Evolutionary conservation across 768 basidiomycete species (phyloP).

Genomic region (Mycena vulgaris): DNA sequence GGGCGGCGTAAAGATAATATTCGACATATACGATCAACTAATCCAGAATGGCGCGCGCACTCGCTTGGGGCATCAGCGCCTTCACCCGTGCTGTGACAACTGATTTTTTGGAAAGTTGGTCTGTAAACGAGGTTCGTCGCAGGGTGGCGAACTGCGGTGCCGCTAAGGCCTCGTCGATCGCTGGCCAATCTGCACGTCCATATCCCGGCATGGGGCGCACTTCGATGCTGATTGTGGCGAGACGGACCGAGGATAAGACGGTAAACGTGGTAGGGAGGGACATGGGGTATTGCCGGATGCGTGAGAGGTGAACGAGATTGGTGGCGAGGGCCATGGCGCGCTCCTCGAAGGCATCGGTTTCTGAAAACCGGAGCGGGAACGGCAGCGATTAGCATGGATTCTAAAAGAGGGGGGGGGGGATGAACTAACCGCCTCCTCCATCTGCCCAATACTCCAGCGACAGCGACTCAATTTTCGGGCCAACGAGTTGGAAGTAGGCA

Average conservation of each 20-base stretch:
- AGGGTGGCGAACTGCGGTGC: neutral
- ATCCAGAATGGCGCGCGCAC: neutral
- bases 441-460: neutral
- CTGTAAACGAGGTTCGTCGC: neutral
- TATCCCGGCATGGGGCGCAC: neutral
- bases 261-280: neutral
- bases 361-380: neutral
- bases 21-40: neutral
- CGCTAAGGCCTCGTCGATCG: neutral
- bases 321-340: neutral
- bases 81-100: neutral
- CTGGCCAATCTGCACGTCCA: neutral
- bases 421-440: neutral
- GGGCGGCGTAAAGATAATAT: no score
- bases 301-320: neutral
- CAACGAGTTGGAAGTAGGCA: constrained; percentile 2
- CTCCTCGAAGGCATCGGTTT: neutral
- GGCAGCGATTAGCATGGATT: neutral
- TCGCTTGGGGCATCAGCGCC: constrained; percentile 1
- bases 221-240: neutral
- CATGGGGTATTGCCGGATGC: neutral
- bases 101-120: neutral
- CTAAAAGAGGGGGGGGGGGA: no score
- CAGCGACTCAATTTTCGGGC: neutral
- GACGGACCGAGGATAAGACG: neutral